A percentile compares a stretch with the other conserved stretches of the same genome.
Conservation (phyloP, 129 eudicot genomes). For the Centrapalus pauciflorus region DNA sequence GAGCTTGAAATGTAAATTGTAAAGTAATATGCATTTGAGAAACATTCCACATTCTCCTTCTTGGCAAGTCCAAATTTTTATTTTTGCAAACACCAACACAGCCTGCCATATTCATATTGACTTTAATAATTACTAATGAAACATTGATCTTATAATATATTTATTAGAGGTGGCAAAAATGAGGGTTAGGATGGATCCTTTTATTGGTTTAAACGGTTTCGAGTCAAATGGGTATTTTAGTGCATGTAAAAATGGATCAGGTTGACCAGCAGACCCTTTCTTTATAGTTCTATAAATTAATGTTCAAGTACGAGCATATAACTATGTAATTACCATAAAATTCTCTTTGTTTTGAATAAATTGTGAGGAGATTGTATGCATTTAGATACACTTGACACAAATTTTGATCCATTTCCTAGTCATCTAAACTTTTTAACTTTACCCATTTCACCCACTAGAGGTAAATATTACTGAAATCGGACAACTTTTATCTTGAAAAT, state of each 20-base stretch:
- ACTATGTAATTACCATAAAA: not conserved
- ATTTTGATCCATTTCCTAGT: not conserved
- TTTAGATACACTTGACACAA: not conserved
- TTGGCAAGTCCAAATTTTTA: not conserved
- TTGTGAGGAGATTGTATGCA: not conserved
- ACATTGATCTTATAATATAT: not conserved
- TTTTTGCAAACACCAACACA: not conserved
- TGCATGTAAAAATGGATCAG: too few relatives aligned
- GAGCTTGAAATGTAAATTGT: not conserved
- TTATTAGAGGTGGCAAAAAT: not conserved
- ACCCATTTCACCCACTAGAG: not conserved
- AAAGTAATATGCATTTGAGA: not conserved
- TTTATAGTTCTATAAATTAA: not conserved
- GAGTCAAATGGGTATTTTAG: too few relatives aligned
- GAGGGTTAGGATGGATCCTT: too few relatives aligned
- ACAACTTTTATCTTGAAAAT: too few relatives aligned
- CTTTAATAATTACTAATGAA: not conserved
- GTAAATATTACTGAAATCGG: not conserved
- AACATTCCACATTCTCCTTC: not conserved
- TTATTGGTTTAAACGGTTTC: too few relatives aligned
- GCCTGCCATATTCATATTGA: not conserved
- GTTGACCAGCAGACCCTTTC: too few relatives aligned
- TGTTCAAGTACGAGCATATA: not conserved
- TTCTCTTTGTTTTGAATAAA: not conserved
- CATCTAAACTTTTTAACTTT: not conserved